A percentile compares a stretch with the other conserved stretches of the same genome.
Evolutionary conservation across 257 asterid species (phyloP).

Genomic region (Gardenia jasminoides): DNA sequence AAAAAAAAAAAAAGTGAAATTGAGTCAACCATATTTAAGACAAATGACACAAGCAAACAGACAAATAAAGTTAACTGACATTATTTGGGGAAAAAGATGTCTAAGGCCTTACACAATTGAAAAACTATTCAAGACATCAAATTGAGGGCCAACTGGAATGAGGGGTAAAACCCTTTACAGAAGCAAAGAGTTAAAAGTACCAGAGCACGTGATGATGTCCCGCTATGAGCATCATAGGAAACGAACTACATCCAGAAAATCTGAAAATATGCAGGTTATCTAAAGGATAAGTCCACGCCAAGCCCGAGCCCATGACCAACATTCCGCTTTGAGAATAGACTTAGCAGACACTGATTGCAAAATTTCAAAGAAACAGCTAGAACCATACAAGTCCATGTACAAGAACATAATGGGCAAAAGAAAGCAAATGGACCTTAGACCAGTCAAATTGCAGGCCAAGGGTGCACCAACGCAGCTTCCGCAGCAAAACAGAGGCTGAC

Average conservation of each 20-base stretch:
- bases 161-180: neutral
- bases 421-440: conserved; percentile 87
- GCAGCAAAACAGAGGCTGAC: conserved; percentile 83
- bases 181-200: neutral
- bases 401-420: conserved; percentile 28
- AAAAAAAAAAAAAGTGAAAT: neutral
- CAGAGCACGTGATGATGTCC: neutral
- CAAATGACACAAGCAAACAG: neutral
- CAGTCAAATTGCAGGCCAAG: conserved; percentile 99
- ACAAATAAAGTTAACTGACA: neutral
- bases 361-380: neutral
- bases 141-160: neutral
- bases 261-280: neutral
- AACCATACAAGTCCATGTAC: neutral
- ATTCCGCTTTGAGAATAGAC: neutral
- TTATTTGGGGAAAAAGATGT: neutral
- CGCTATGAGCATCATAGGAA: neutral
- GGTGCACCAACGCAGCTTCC: conserved; percentile 98
- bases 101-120: neutral
- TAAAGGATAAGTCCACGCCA: neutral
- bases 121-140: neutral
- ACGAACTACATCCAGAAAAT: neutral
- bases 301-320: neutral
- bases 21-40: neutral
- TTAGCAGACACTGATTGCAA: neutral